Percentiles rank a stretch among this genome's conserved stretches.
Evolutionary conservation across 2,329 filamentous ascomycete genomes (phyloP).

Genomic region (Pseudogymnoascus sp.): DNA sequence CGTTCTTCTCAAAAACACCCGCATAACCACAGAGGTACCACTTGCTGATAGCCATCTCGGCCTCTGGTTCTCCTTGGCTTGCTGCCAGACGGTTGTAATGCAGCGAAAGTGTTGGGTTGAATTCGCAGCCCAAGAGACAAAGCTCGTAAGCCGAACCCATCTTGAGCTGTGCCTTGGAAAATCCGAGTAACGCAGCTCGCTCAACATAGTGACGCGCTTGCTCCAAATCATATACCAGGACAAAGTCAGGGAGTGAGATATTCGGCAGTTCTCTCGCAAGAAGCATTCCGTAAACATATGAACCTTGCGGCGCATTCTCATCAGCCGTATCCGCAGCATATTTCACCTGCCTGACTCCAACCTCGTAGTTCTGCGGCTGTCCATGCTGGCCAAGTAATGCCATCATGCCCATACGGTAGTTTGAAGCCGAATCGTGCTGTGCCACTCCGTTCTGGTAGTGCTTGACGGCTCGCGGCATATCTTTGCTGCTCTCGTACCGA

Average conservation of each 20-base stretch:
- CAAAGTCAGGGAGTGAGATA: conserved; percentile 65
- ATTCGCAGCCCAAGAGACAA: conserved; percentile 87
- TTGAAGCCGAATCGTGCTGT: conserved; percentile 77
- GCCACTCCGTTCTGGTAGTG: conserved; percentile 81
- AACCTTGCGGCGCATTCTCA: conserved; percentile 92
- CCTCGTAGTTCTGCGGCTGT: conserved; percentile 69
- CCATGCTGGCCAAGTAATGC: conserved; percentile 88
- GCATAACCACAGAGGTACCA: conserved; percentile 98
- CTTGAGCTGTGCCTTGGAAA: conserved; percentile 92
- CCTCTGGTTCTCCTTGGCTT: conserved; percentile 84
- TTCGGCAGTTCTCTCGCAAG: conserved; percentile 86
- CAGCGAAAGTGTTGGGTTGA: conserved; percentile 82
- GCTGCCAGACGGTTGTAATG: conserved; percentile 95
- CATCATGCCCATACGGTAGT: conserved; percentile 91
- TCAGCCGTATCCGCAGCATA: conserved; percentile 79
- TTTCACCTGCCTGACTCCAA: conserved; percentile 73
- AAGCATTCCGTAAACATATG: conserved; percentile 93
- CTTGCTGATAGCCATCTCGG: conserved; percentile 91
- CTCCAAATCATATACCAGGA: conserved; percentile 62
- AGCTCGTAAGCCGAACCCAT: conserved; percentile 96
- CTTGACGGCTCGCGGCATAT: conserved; percentile 79
- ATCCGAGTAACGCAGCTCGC: conserved; percentile 91
- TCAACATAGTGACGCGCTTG: conserved; percentile 82
- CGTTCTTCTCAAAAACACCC: conserved; percentile 87
- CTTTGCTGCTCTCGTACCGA: conserved; percentile 93